Conservation (phyloP, 2,329 filamentous ascomycete species). For the Monilinia laxa region DNA sequence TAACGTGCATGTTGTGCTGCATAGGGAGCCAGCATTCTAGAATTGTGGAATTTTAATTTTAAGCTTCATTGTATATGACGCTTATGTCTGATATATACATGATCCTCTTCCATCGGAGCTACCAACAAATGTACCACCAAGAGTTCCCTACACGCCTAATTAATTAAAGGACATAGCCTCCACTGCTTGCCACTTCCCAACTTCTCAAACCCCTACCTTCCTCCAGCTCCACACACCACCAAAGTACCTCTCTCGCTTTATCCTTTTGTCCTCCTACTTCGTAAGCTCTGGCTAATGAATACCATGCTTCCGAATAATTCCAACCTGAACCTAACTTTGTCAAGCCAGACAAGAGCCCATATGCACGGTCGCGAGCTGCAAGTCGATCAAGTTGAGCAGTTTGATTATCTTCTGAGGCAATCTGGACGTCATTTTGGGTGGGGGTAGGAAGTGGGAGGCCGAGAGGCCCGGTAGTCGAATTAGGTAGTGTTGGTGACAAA, state of each 20-base stretch:
- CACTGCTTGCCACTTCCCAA: conserved; percentile 71
- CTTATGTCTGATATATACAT: conserved; percentile 5
- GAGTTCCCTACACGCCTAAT: background rate
- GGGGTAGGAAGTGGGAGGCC: conserved; percentile 35
- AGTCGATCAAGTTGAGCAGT: conserved; percentile 60
- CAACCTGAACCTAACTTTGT: conserved; percentile 85
- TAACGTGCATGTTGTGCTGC: too few relatives aligned
- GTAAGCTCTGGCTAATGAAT: conserved; percentile 78
- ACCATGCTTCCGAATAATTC: conserved; percentile 95
- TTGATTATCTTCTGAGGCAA: conserved; percentile 23
- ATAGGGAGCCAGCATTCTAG: background rate
- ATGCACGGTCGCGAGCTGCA: conserved; percentile 87
- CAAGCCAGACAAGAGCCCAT: conserved; percentile 74
- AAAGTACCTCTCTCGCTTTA: conserved; percentile 87
- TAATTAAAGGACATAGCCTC: conserved; percentile 44
- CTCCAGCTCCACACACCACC: conserved; percentile 97
- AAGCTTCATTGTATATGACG: background rate
- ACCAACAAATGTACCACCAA: background rate
- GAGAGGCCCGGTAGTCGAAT: conserved; percentile 33
- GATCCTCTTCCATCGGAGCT: background rate
- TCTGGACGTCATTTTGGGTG: conserved; percentile 5
- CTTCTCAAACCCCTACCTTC: conserved; percentile 76
- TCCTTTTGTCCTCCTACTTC: conserved; percentile 83
- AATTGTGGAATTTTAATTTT: background rate
- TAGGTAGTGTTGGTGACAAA: conserved; percentile 24